Evolutionary conservation across 1,284 basidiomycete species (phyloP), one percentile per base, ranked within the genome.

Genomic region (Heterobasidion parviporum): DNA sequence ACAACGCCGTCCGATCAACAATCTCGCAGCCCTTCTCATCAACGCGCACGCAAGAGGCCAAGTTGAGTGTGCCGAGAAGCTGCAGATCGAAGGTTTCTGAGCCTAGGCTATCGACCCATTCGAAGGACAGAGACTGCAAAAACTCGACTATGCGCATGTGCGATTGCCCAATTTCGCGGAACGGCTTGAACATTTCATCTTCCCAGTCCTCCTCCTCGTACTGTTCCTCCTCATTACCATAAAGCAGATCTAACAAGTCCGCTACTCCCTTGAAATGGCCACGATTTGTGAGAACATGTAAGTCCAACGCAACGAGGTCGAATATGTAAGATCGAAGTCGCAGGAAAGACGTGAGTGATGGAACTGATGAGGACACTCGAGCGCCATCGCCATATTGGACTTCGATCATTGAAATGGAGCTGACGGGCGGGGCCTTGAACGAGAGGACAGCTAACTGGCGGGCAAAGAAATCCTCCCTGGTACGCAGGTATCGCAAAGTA

Each of bases 401-500:
- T 44, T 87, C 74, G 34, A 96, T 87, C 55, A 74, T 75, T 0
- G 83, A 79, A 4, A 79, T 77, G 38, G 71, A 35, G 36, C n/a
- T 60, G 1, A 72, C 72, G 32, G 72, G 67, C 0, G 85, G 82
- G 0, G 78, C 76, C 54, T 79, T 78, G 50, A 83, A 81, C 2
- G 92, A 85, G 16, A 95, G 76, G 18, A 76, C 81, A 3, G 83
- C 79, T 18, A 98, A 79, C 68, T 98, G 94, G 7, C 87, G 80
- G 1, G 85, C 83, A 62, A 96, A 93, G 74, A 95, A 98, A 64
- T 94, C 87, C 68, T 95, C 91, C 20, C 87, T 80, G 3, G 89
- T 92, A 45, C 94, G 86, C 46, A 98, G 78, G 67, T 97, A 98
- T 0, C 93, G 84, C 72, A 93, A 87, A 10, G 87, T 87, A 43